Conservation (phyloP, 2,329 filamentous ascomycete genomes). For the Botrytis galanthina region DNA sequence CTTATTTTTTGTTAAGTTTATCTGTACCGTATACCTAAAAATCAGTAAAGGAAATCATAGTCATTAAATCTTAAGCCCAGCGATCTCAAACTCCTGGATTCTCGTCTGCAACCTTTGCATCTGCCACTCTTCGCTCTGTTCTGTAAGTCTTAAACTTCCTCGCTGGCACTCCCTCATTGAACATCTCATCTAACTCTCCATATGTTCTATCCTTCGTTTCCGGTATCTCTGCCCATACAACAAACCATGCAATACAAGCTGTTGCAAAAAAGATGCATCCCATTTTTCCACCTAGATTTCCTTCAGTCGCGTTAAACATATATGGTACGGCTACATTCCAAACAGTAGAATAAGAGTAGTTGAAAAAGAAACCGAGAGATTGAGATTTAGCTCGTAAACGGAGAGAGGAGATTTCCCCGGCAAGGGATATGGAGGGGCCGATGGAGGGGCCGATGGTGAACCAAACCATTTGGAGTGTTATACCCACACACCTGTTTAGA, state of each 20-base stretch:
- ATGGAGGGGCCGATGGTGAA: slow-evolving; percentile 8
- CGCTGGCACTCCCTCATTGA: background rate
- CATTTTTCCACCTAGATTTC: slow-evolving; percentile 2
- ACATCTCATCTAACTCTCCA: slow-evolving; percentile 8
- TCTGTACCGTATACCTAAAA: background rate
- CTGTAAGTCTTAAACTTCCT: background rate
- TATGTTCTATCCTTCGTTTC: slow-evolving; percentile 11
- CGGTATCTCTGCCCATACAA: background rate
- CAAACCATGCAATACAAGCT: background rate
- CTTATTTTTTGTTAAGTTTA: background rate
- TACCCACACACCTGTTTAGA: background rate
- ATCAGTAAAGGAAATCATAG: background rate
- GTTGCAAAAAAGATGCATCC: slow-evolving; percentile 7
- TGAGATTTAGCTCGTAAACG: slow-evolving; percentile 9
- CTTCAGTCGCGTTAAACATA: slow-evolving; percentile 10
- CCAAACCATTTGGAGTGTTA: slow-evolving; percentile 7
- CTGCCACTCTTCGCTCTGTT: background rate
- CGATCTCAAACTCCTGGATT: background rate
- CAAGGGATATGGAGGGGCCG: background rate
- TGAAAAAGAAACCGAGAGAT: background rate
- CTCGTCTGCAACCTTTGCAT: background rate
- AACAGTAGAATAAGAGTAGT: background rate
- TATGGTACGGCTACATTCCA: background rate
- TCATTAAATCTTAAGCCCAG: background rate
- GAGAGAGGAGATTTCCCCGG: slow-evolving; percentile 2